phyloP scores from a whole-genome alignment of 345 rosid genomes.

The Eucalyptus marginata region DNA sequence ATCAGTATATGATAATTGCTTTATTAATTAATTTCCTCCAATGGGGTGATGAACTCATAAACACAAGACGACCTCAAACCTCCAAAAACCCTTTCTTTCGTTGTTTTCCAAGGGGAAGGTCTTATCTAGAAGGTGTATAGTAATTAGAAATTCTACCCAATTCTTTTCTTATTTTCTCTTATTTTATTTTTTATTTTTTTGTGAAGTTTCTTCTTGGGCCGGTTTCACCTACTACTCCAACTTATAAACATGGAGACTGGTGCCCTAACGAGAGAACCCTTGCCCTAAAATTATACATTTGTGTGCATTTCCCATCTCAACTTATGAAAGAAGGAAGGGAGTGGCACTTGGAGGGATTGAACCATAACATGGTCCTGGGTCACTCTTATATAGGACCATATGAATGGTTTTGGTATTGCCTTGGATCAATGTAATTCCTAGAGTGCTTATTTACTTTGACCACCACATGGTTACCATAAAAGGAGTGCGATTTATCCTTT shows the following conservation, averaged over 20 bases:
- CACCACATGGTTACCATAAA: neutral
- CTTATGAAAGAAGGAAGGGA: neutral
- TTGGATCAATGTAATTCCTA: neutral
- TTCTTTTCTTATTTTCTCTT: neutral
- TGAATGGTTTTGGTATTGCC: neutral
- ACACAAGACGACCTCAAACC: neutral
- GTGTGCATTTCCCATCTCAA: neutral
- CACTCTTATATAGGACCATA: neutral
- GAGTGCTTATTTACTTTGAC: neutral
- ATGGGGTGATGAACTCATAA: neutral
- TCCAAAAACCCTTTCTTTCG: neutral
- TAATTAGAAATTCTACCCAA: neutral
- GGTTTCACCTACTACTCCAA: neutral
- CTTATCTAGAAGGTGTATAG: neutral
- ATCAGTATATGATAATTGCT: neutral
- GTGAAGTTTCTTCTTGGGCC: neutral
- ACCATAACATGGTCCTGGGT: neutral
- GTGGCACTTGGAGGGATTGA: neutral
- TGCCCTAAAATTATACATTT: neutral
- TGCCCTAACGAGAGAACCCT: neutral
- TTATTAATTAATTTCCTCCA: neutral
- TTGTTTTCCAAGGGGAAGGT: neutral
- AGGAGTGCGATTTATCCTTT: neutral
- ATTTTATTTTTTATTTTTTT: accelerated
- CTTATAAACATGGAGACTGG: neutral